phyloP scores from a whole-genome alignment of 495 filamentous ascomycete species.

The Peziza echinospora region DNA sequence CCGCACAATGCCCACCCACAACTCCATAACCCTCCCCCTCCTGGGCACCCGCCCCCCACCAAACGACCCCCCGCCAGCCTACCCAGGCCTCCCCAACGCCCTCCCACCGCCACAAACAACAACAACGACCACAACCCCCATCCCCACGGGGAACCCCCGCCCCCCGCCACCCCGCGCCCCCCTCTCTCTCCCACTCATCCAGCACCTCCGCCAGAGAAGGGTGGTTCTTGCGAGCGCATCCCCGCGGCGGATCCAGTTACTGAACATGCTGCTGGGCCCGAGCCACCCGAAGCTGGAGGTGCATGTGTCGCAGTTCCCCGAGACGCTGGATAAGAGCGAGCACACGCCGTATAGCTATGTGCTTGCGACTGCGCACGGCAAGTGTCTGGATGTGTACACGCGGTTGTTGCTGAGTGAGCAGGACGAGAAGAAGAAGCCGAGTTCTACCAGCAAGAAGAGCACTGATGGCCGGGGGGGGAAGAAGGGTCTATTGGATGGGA shows the following conservation, averaged over 20 bases:
- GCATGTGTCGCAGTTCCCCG: slow-evolving; percentile 54
- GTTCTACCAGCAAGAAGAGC: no score
- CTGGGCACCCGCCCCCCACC: no score
- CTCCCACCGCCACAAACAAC: no score
- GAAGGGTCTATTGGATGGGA: no score
- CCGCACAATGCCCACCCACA: no score
- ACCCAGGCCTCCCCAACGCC: no score
- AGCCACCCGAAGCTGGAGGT: slow-evolving; percentile 56
- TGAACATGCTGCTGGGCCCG: no score
- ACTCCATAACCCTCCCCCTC: no score
- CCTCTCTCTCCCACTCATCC: slow-evolving; percentile 56
- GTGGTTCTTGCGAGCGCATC: slow-evolving; percentile 77
- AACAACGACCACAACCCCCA: no score
- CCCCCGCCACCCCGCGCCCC: slow-evolving; percentile 32
- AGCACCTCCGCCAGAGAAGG: slow-evolving; percentile 44
- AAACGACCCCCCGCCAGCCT: no score
- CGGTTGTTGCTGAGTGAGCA: no score
- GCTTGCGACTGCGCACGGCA: slow-evolving; percentile 59
- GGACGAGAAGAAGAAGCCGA: slow-evolving; percentile 26
- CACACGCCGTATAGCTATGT: slow-evolving; percentile 78
- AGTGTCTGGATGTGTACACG: slow-evolving; percentile 58
- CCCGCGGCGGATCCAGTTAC: slow-evolving; percentile 36
- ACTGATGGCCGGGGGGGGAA: slow-evolving; percentile 13
- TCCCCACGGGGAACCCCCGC: no score
- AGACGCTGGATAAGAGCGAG: slow-evolving; percentile 56